Evolutionary conservation across 1,284 basidiomycete species (phyloP).

Genomic region (Spongispora temasekensis): DNA sequence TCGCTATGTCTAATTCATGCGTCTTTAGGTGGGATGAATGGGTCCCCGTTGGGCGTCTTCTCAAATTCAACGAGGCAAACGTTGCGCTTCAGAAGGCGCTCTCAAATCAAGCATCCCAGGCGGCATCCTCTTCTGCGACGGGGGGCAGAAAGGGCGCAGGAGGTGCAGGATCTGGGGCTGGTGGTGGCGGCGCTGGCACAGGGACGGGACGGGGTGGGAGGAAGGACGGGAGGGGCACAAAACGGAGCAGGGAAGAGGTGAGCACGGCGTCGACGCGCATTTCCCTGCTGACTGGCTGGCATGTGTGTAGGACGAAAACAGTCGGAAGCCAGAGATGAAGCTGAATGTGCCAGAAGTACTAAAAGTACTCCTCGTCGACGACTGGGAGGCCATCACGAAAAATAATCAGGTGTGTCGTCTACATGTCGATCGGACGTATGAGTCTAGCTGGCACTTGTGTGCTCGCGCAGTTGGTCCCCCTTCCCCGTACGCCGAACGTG

Average conservation of each 20-base stretch:
- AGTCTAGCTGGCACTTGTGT: slow-evolving; percentile 1
- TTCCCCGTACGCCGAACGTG: slow-evolving; percentile 86
- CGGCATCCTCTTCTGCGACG: slow-evolving; percentile 35
- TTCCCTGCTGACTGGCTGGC: slow-evolving; percentile 5
- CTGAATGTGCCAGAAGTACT: slow-evolving; percentile 87
- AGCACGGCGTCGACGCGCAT: slow-evolving; percentile 5
- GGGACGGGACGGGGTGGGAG: slow-evolving; percentile 27
- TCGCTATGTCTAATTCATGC: neutral
- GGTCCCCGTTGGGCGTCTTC: slow-evolving; percentile 82
- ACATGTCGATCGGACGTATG: neutral
- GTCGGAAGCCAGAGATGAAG: slow-evolving; percentile 87
- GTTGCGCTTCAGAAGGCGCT: slow-evolving; percentile 76
- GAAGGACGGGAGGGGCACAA: slow-evolving; percentile 38
- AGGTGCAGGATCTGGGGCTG: slow-evolving; percentile 18
- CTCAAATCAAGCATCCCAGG: slow-evolving; percentile 42
- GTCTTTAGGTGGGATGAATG: slow-evolving; percentile 92
- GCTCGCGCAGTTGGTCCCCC: slow-evolving; percentile 70
- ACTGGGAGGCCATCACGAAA: slow-evolving; percentile 98
- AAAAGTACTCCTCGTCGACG: slow-evolving; percentile 91
- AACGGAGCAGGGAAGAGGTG: slow-evolving; percentile 40
- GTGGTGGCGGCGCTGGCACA: slow-evolving; percentile 21
- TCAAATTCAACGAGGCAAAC: slow-evolving; percentile 88
- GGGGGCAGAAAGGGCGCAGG: slow-evolving; percentile 33
- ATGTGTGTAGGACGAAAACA: slow-evolving; percentile 53
- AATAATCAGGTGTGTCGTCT: slow-evolving; percentile 71